Conservation (phyloP, 495 filamentous ascomycete genomes). For the Jackrogersella multiformis region DNA sequence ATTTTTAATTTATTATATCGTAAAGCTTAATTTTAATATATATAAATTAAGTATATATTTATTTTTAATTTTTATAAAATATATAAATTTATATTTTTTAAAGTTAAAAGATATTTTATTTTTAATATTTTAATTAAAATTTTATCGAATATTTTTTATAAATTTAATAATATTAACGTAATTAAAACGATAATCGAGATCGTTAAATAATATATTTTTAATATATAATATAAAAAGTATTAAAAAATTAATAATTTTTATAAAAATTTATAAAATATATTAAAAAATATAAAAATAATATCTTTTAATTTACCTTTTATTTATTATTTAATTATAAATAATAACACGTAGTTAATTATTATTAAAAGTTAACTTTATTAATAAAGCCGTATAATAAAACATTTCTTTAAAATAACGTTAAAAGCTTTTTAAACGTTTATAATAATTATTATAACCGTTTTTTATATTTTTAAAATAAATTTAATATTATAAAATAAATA, state of each 20-base stretch:
- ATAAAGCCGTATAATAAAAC: background rate
- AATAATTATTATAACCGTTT: background rate
- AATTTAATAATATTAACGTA: background rate
- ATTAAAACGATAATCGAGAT: no score
- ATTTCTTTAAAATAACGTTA: no score
- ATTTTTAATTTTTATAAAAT: background rate
- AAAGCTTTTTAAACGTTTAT: constrained; percentile 3
- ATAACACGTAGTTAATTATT: background rate
- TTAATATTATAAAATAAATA: background rate
- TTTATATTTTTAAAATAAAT: background rate
- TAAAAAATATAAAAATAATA: background rate
- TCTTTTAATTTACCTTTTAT: background rate
- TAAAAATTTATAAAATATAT: background rate
- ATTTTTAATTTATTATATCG: background rate
- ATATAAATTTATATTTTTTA: background rate
- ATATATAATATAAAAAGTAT: background rate
- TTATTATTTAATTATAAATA: background rate
- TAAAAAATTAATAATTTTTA: background rate
- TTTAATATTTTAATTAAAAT: background rate
- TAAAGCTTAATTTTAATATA: background rate
- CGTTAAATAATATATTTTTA: background rate
- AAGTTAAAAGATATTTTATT: constrained; percentile 1
- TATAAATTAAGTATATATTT: background rate
- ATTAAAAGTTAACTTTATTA: background rate
- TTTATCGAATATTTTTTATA: background rate